phyloP scores from a whole-genome alignment of 2,329 filamentous ascomycete genomes.

The Colletotrichum sp. region DNA sequence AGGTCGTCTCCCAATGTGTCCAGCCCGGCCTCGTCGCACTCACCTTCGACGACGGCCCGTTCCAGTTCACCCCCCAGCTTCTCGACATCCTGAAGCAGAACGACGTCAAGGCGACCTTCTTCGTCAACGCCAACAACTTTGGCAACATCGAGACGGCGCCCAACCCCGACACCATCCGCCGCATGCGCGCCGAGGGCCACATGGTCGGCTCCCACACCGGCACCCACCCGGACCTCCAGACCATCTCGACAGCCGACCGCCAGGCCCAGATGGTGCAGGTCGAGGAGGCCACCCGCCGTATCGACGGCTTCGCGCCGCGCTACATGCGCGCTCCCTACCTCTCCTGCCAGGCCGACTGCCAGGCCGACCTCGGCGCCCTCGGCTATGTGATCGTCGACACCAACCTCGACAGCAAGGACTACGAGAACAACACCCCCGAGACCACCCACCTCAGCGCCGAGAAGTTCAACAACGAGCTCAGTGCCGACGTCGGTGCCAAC shows the following conservation, averaged over 20 bases:
- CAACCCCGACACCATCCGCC: conserved; percentile 39
- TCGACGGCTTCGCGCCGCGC: conserved; percentile 44
- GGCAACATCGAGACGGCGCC: conserved; percentile 44
- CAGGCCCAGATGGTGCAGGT: conserved; percentile 46
- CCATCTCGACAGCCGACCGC: conserved; percentile 35
- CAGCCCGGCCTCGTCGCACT: conserved; percentile 44
- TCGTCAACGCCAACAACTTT: conserved; percentile 45
- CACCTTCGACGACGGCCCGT: conserved; percentile 54
- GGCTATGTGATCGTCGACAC: conserved; percentile 63
- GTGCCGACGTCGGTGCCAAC: conserved; percentile 20
- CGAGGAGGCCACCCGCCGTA: conserved; percentile 47
- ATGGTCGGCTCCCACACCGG: conserved; percentile 44
- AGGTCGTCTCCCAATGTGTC: conserved; percentile 28
- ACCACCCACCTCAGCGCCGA: conserved; percentile 53
- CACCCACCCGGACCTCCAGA: conserved; percentile 48
- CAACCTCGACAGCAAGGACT: conserved; percentile 67
- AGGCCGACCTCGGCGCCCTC: conserved; percentile 29
- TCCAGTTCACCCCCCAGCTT: conserved; percentile 42
- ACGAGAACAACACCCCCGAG: conserved; percentile 53
- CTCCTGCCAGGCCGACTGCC: conserved; percentile 37
- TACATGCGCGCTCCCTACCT: conserved; percentile 52
- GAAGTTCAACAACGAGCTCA: conserved; percentile 31
- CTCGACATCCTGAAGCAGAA: conserved; percentile 40
- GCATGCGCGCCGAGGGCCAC: conserved; percentile 47
- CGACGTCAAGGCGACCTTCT: conserved; percentile 43